Evolutionary conservation across 768 basidiomycete genomes (phyloP).

Genomic region (Rubroboletus satanas): DNA sequence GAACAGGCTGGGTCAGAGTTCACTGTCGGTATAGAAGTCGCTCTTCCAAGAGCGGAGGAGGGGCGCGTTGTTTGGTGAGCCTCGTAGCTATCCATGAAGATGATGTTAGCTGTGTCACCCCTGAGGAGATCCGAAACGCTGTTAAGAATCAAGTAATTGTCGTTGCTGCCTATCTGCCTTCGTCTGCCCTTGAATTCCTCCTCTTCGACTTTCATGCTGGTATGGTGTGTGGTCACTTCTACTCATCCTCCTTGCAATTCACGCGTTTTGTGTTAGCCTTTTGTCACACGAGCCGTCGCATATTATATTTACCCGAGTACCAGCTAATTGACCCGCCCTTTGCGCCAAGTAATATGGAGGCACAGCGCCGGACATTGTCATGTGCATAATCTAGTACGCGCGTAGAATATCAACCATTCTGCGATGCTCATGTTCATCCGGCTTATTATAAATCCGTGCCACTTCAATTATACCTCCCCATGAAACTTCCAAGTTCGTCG

Average conservation of each 20-base stretch:
- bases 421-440: not conserved
- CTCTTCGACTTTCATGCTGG: not conserved
- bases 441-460: not conserved
- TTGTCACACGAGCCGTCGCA: not conserved
- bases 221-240: conserved; percentile 6
- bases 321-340: conserved; percentile 11
- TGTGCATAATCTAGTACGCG: conserved; percentile 19
- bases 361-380: conserved; percentile 9
- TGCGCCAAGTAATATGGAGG: not conserved
- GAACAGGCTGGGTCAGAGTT: conserved; percentile 27
- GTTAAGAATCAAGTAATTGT: conserved; percentile 13
- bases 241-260: not conserved
- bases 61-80: conserved; percentile 31
- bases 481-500: not conserved
- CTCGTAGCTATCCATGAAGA: not conserved
- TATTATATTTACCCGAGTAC: conserved; percentile 3
- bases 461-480: not conserved
- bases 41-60: conserved; percentile 32
- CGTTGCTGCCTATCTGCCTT: conserved; percentile 15
- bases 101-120: not conserved
- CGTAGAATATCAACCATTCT: conserved; percentile 3
- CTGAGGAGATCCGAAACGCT: conserved; percentile 1
- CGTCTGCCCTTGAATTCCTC: conserved; percentile 9
- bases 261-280: not conserved
- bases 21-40: conserved; percentile 29